These are phyloP conservation scores for Coniella lustricola DNA, from an alignment of 2,329 filamentous ascomycete genomes.

Conservation along the genomic window DNA sequence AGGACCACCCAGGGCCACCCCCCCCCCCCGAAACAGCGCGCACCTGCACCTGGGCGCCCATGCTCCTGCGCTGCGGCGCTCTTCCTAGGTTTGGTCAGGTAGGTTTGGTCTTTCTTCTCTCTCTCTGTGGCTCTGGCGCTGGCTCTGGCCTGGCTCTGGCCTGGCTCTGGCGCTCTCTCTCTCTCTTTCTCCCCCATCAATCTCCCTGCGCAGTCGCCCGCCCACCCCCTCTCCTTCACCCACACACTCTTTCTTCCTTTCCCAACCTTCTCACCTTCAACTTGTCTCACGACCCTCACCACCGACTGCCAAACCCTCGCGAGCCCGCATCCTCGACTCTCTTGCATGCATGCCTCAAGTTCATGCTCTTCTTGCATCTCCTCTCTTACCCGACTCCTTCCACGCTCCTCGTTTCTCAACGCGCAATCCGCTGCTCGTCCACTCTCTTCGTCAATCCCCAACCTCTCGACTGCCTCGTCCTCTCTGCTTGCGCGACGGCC, in stretches of 20 bases:
- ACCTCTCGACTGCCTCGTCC: constrained; percentile 17
- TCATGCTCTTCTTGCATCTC: constrained; percentile 12
- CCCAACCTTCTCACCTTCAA: constrained; percentile 12
- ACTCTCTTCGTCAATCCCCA: constrained; percentile 19
- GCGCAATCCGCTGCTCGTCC: constrained; percentile 19
- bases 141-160: no score
- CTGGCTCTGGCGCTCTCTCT: no score
- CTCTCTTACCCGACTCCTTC: constrained; percentile 20
- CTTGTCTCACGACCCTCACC: constrained; percentile 14
- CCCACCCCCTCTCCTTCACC: constrained; percentile 9
- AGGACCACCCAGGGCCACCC: no score
- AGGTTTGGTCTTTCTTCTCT: constrained; percentile 7
- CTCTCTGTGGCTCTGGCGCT: no score
- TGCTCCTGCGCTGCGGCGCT: constrained; percentile 2
- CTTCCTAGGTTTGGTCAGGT: constrained; percentile 6
- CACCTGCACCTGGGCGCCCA: constrained; percentile 1
- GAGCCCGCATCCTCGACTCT: constrained; percentile 3
- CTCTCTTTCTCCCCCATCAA: background rate
- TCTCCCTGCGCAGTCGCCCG: constrained; percentile 10
- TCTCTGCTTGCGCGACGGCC: constrained; percentile 15
- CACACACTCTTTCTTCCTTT: constrained; percentile 11
- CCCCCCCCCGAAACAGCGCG: background rate
- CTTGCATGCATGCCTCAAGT: constrained; percentile 16
- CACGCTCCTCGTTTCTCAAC: constrained; percentile 24
- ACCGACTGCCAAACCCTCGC: constrained; percentile 2